Base-by-base conservation (phyloP, 2,329 filamentous ascomycete species). In the Aspergillus awamori region DNA sequence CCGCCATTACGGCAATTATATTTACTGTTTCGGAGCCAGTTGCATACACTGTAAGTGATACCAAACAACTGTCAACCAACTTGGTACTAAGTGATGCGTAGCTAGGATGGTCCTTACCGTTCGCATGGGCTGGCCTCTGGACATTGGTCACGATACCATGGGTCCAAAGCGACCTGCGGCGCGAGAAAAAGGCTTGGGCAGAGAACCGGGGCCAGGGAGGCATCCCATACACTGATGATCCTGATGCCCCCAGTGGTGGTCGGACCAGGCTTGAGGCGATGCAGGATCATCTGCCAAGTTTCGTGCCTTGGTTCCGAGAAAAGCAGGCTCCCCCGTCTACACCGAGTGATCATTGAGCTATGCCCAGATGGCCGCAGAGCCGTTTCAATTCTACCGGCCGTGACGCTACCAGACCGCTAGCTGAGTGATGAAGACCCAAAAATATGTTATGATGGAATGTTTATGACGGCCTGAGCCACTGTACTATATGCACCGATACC, bases 21-120 rank as follows among this genome's bases (percentile, higher is more conserved):
- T 83, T 83, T 69, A 82, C 80, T 0, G 77, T 82, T 5, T 74
- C 78, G 0, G 71, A 81, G 63, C 74, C 78, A 24, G 76, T 83
- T 38, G 83, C 81, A 8, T 85, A 83, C 65, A 79, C 74, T 15
- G 77, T 79, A 69, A 65, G 74, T 69, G 11, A 7, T 28, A 28
- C 28, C 38, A 13, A 13, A 3, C 4, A 39, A 22, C 15, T 15
- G 2, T 4, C 3, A 8, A 36, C 10, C 10, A 48, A 4, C 28
- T 26, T 45, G 39, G 38, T 17, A 45, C 63, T 65, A 58, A 66
- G 33, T 52, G 52, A 33, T 47, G 8, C 6, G 48, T 36, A 68
- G 65, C 58, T 68, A 26, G 65, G 63, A 33, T 65, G 66, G 65
- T 30, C 60, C 8, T 51, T 65, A 10, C 64, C 65, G 8, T 66